A percentile compares a stretch with the other conserved stretches of the same genome.
These are phyloP conservation scores for Pseudognaphalium luteoalbum DNA, from an alignment of 129 eudicot species.

Conservation along the genomic window DNA sequence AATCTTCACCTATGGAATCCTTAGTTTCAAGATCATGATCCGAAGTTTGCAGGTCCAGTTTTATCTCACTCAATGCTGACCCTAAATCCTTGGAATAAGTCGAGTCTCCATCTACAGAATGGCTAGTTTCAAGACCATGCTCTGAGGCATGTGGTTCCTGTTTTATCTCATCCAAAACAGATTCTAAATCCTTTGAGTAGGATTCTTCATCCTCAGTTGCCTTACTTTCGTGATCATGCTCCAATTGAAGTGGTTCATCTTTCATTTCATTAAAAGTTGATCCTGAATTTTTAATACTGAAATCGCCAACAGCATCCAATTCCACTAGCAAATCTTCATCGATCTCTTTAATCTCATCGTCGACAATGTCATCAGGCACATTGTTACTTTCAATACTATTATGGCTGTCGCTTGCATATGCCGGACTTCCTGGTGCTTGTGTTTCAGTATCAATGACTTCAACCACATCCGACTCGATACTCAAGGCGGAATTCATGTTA, in stretches of 20 bases:
- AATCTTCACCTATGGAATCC: constrained; percentile 19
- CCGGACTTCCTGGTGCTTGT: constrained; percentile 30
- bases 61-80: constrained; percentile 33
- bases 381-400: constrained; percentile 24
- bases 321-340: constrained; percentile 67
- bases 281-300: constrained; percentile 39
- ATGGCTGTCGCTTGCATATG: constrained; percentile 27
- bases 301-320: constrained; percentile 78
- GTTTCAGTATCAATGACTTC: constrained; percentile 35
- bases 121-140: constrained; percentile 21
- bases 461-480: constrained; percentile 24
- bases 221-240: constrained; percentile 28
- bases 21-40: constrained; percentile 29
- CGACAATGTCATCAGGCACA: constrained; percentile 39
- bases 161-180: constrained; percentile 31
- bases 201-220: constrained; percentile 24
- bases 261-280: constrained; percentile 37
- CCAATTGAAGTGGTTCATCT: constrained; percentile 5
- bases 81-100: constrained; percentile 16
- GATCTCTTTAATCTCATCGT: constrained; percentile 58
- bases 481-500: constrained; percentile 25
- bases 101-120: constrained; percentile 18
- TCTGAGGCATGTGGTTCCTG: constrained; percentile 21
- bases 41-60: constrained; percentile 16
- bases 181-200: constrained; percentile 19